Percentiles rank a stretch among this genome's conserved stretches.
Evolutionary conservation across 768 basidiomycete genomes (phyloP).

Genomic region (Atractiella rhizophila): DNA sequence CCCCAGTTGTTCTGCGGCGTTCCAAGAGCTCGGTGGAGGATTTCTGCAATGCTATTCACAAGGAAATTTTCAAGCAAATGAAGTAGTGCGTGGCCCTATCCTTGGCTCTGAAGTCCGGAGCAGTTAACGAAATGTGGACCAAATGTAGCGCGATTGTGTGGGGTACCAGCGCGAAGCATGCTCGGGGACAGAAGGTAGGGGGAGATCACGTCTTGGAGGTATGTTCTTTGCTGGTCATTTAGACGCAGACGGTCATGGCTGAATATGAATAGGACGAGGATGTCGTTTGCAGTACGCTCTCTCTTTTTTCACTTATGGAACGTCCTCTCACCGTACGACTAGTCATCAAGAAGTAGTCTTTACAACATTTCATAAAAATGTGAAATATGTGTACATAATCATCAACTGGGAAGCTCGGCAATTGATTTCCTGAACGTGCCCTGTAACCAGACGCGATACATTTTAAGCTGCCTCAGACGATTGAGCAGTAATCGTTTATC

Average conservation of each 20-base stretch:
- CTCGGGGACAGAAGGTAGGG: constrained; percentile 85
- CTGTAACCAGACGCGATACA: constrained; percentile 94
- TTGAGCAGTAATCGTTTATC: constrained; percentile 80
- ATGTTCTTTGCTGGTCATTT: too few species aligned
- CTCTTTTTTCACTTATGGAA: too few species aligned
- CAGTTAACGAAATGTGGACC: too few species aligned
- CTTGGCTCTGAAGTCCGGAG: background rate
- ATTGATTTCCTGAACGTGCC: too few species aligned
- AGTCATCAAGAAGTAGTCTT: too few species aligned
- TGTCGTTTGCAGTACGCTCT: too few species aligned
- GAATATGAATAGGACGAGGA: too few species aligned
- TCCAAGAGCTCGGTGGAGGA: constrained; percentile 33
- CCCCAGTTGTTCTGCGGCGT: constrained; percentile 54
- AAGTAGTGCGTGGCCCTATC: constrained; percentile 42
- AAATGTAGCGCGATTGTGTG: constrained; percentile 62
- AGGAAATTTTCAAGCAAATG: constrained; percentile 91
- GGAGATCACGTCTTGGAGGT: constrained; percentile 50
- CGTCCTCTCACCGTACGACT: too few species aligned
- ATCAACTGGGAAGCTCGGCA: too few species aligned
- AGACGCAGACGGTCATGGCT: too few species aligned
- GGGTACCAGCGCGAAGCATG: constrained; percentile 92
- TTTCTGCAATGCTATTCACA: constrained; percentile 79
- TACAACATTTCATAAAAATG: too few species aligned
- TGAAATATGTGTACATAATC: too few species aligned
- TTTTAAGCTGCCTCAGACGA: constrained; percentile 75